Evolutionary conservation across 768 basidiomycete species (phyloP), one percentile per base, ranked within the genome.

Genomic region (Holtermannia corniformis): DNA sequence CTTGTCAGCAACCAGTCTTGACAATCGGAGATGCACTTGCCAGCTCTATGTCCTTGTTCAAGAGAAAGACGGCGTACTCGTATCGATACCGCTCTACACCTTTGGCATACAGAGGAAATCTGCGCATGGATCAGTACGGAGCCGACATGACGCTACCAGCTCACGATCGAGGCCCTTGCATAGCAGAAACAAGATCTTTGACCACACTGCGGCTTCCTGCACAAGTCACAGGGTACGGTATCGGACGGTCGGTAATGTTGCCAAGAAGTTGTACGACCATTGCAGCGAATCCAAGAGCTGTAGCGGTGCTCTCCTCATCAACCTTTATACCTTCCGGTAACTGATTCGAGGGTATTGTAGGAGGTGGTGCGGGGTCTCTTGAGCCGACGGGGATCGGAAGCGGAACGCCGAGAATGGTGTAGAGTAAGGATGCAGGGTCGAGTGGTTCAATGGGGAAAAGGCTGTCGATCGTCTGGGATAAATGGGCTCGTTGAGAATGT

Each of bases 1-100:
- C n/a, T n/a, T n/a, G 2, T 12, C 19, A 25, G 11, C 47, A 43
- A 49, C 13, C 3, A 23, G 4, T 22, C 41, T 14, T n/a, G 1
- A 13, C 19, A 13, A 26, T 22, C 21, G 24, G 48, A 54, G 11
- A 47, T 41, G 25, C 5, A 60, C 78, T 56, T 59, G 92, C 91
- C 80, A 91, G 78, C 75, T 99, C 93, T 59, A 99, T 91, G 72
- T 99, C 79, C 73, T 97, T 99, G 76, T 99, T 99, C 26, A 97
- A 77, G 41, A 99, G 74, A 72, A 91, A 97, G 3, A 97, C 93
- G 3, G 84, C 95, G 75, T 97, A 99, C 72, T 97, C 93, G 65
- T 93, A 99, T 22, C 95, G 80, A 73, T 96, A 97, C 41, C 85
- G 86, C 68, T 97, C 95, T 53, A 96, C 92, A 3, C 92, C 91